Base-by-base conservation (phyloP, 192 early-diverging fungal genomes). In the Spizellomyces punctatus region DNA sequence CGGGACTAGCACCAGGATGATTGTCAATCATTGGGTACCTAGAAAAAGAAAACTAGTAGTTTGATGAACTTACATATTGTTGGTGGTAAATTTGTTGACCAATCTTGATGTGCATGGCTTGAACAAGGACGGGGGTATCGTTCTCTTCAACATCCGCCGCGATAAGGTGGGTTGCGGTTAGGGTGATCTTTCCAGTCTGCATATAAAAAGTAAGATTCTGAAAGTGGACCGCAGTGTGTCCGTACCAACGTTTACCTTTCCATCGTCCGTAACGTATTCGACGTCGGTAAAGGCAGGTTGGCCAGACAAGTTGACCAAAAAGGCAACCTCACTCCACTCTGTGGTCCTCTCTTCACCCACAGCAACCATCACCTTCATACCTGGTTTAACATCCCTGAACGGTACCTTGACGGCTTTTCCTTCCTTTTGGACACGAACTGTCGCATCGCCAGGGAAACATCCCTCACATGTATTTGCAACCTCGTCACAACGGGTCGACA, bases 71-170 rank as follows among this genome's bases (percentile, higher is more conserved):
- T 19, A 55, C n/a, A 14, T 61, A 27, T 41, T 1, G 2, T 14
- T 64, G 14, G 45, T 64, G 63, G 63, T 64, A 64, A n/a, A 64
- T 64, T 9, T 64, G 16, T 10, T 64, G 21, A 17, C 63, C 63
- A 46, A 46, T 46, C 16, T 46, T 10, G 63, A 64, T 10, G 17
- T 45, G 10, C 12, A 16, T 14, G 21, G 63, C 63, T 12, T 27
- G 21, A 21, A 64, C 41, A 12, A 64, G 44, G 63, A 43, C 46
- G 41, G 50, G 50, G 14, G 9, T 10, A 46, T 46, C 63, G 44
- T 36, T 16, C 12, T 54, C 17, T 12, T 54, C 17, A 19, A n/a
- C 12, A 19, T 54, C 50, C 12, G 17, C 50, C 0, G 50, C n/a
- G 43, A 64, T 64, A 45, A 64, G 44, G 63, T 64, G 63, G 10